Conservation (phyloP, 179 eudicot species). For the Sideroxylon spinosum region DNA sequence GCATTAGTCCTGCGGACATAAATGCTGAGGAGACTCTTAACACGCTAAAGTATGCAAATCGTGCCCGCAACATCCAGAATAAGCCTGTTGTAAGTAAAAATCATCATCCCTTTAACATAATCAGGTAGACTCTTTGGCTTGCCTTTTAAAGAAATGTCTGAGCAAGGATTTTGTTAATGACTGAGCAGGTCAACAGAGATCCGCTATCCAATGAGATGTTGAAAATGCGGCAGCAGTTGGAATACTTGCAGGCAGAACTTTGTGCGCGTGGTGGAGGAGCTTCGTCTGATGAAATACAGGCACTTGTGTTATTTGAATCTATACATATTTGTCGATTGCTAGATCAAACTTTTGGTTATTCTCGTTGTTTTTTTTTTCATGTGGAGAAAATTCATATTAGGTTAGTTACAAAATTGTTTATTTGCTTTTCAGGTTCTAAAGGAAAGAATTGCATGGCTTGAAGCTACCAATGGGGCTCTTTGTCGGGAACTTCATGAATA, state of each 20-base stretch:
- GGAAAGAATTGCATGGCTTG: slow-evolving; percentile 84
- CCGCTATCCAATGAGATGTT: slow-evolving; percentile 81
- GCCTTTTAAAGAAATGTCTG: background rate
- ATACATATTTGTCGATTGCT: background rate
- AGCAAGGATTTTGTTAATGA: slow-evolving; percentile 6
- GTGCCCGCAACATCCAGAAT: slow-evolving; percentile 93
- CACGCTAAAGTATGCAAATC: slow-evolving; percentile 94
- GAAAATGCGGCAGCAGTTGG: slow-evolving; percentile 90
- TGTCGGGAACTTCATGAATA: slow-evolving; percentile 64
- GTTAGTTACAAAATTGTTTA: background rate
- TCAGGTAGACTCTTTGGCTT: background rate
- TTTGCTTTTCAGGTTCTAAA: slow-evolving; percentile 49
- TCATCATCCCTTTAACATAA: background rate
- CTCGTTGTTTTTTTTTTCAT: background rate
- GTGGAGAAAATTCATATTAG: background rate
- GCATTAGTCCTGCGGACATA: slow-evolving; percentile 97
- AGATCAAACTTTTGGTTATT: background rate
- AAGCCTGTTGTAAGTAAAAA: slow-evolving; percentile 80
- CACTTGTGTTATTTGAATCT: slow-evolving; percentile 16
- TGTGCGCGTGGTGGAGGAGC: slow-evolving; percentile 73
- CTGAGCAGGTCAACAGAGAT: slow-evolving; percentile 72
- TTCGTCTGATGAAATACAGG: slow-evolving; percentile 72
- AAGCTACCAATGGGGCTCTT: slow-evolving; percentile 73
- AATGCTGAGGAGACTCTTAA: slow-evolving; percentile 97
- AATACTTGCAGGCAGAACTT: slow-evolving; percentile 89